These are phyloP conservation scores for Kurtzmaniella natalensis DNA, from an alignment of 1,139 yeast species.

Conservation along the genomic window DNA sequence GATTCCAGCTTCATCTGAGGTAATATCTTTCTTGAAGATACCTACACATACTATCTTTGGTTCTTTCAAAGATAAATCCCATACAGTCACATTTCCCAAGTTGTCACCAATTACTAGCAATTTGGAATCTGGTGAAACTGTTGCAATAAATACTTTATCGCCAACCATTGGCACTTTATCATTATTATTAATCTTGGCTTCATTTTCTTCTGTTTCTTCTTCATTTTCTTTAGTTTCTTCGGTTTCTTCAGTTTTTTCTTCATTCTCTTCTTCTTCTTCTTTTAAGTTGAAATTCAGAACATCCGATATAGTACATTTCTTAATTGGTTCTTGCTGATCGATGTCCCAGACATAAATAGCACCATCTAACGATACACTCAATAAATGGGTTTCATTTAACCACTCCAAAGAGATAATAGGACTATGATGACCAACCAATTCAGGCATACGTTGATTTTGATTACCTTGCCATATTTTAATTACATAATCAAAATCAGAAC, in stretches of 20 bases:
- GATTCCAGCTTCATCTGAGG: conserved; percentile 22
- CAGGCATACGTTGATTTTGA: conserved; percentile 41
- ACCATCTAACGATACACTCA: conserved; percentile 63
- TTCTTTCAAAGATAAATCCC: conserved; percentile 31
- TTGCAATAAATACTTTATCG: conserved; percentile 41
- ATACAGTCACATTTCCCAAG: conserved; percentile 51
- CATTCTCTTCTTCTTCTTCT: conserved; percentile 14
- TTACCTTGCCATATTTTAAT: conserved; percentile 73
- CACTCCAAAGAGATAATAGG: conserved; percentile 55
- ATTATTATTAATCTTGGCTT: no score
- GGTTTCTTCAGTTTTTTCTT: conserved; percentile 15
- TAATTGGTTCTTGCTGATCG: conserved; percentile 22
- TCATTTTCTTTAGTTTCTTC: no score
- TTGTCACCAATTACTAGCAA: conserved; percentile 61
- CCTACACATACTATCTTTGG: conserved; percentile 7
- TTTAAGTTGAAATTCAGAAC: conserved; percentile 18
- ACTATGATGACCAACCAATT: conserved; percentile 42
- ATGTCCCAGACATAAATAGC: conserved; percentile 67
- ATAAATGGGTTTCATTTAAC: conserved; percentile 33
- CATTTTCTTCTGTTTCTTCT: no score
- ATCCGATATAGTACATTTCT: conserved; percentile 13
- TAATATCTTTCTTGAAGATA: conserved; percentile 3
- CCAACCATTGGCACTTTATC: not conserved
- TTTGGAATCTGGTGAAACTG: conserved; percentile 45
- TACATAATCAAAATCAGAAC: conserved; percentile 65